These are phyloP conservation scores for Paracorniculantispora psalliotae DNA, from an alignment of 2,329 filamentous ascomycete genomes.

Conservation along the genomic window DNA sequence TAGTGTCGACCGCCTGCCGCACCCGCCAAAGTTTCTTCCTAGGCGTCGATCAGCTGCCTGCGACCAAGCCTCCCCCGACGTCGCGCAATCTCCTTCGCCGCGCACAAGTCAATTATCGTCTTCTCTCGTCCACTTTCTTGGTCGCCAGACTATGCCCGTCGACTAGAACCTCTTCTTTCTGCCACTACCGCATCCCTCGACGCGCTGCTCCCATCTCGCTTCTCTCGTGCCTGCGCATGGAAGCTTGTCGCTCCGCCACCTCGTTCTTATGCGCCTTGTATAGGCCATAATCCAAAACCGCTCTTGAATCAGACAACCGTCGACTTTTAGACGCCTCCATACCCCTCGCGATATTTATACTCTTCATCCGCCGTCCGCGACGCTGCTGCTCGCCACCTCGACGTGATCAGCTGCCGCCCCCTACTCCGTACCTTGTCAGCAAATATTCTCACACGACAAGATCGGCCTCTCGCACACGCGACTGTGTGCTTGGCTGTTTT, in stretches of 20 bases:
- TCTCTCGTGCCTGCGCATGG: neutral
- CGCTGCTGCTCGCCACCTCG: neutral
- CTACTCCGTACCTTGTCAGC: neutral
- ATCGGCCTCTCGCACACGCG: neutral
- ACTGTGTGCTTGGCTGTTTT: neutral
- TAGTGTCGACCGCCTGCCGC: neutral
- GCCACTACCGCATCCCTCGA: neutral
- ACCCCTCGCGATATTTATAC: slow-evolving; percentile 2
- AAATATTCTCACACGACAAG: neutral
- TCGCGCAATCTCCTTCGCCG: neutral
- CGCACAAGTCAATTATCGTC: slow-evolving; percentile 4
- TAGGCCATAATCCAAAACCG: neutral
- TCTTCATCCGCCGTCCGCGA: neutral
- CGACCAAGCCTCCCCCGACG: slow-evolving; percentile 3
- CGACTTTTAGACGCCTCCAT: slow-evolving; percentile 2
- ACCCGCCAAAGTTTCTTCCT: neutral
- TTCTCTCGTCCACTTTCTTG: neutral
- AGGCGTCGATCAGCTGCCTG: neutral
- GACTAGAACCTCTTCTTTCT: slow-evolving; percentile 2
- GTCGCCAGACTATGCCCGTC: slow-evolving; percentile 5
- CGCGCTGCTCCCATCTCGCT: neutral
- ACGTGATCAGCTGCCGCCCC: neutral
- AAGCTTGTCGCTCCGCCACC: neutral
- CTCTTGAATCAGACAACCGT: slow-evolving; percentile 2
- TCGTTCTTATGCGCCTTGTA: slow-evolving; percentile 2